Evolutionary conservation across 352 stramenopile genomes (phyloP), one percentile per base, ranked within the genome.

Genomic region (Phytopythium litorale): DNA sequence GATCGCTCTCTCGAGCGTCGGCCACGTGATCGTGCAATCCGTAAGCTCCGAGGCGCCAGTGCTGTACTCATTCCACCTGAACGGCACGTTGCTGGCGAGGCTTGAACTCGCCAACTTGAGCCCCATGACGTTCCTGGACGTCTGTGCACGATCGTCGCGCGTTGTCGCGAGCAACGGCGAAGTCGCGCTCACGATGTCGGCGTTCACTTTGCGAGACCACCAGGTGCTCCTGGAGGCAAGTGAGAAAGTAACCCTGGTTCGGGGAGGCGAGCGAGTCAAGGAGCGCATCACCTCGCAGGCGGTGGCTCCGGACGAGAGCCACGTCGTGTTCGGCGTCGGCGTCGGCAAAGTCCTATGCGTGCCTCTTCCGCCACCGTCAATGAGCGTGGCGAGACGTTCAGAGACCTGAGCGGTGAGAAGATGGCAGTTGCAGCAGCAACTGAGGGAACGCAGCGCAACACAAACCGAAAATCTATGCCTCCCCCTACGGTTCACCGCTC

Each of bases 31-130:
- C 19, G 69, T 89, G n/a, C 81, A 92, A 56, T 94, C 86, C 4
- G 64, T 92, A 40, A 77, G 79, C 33, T 82, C 75, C 3, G 82
- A 74, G 19, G 33, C 43, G 30, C 70, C 84, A 0, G 75, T 74
- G 65, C 63, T 94, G 32, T 85, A 88, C 65, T 78, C 75, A 2
- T 96, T 89, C 59, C 84, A 92, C 57, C 66, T 92, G 49, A 90
- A 96, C 59, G 87, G 83, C 15, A 69, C 63, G 16, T 46, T 88
- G 30, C 58, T 96, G 51, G 84, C 83, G 23, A 60, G 28, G 16
- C 23, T 60, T 4, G 62, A 71, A 42, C 60, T 76, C 0, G 57
- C 43, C 25, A 69, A 68, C 5, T 64, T 73, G 1, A 46, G 30
- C 0, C 71, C 72, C 11, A 92, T 92, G 76, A 70, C 60, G 9